A percentile compares a stretch with the other conserved stretches of the same genome.
phyloP scores from a whole-genome alignment of 2,329 filamentous ascomycete species.

The Diaporthe humulicola region DNA sequence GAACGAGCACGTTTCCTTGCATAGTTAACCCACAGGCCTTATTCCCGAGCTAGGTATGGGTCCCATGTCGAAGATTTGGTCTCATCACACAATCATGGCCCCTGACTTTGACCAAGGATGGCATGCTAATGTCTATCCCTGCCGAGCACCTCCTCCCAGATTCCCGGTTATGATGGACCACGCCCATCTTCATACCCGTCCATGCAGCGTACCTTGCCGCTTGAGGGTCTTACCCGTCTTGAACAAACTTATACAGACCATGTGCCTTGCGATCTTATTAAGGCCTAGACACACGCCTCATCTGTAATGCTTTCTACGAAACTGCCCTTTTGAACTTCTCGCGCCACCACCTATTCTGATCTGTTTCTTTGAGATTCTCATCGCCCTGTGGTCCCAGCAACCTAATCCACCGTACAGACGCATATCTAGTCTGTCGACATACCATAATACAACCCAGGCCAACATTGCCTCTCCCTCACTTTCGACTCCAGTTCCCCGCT shows the following conservation, averaged over 20 bases:
- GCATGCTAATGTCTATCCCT: slow-evolving; percentile 23
- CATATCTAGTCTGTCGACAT: neutral
- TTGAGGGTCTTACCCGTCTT: neutral
- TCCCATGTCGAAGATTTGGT: neutral
- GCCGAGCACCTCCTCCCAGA: slow-evolving; percentile 4
- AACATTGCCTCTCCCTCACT: neutral
- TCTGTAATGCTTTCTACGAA: neutral
- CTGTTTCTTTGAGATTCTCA: too few relatives aligned
- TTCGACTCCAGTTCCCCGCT: neutral
- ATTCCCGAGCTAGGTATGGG: slow-evolving; percentile 8
- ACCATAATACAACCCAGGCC: neutral
- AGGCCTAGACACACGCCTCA: neutral
- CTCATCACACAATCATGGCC: slow-evolving; percentile 13
- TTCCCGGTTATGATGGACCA: slow-evolving; percentile 7
- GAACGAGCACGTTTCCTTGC: slow-evolving; percentile 6
- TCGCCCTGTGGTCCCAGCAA: neutral
- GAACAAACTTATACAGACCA: neutral
- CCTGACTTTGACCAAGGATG: slow-evolving; percentile 34
- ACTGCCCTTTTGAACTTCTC: neutral
- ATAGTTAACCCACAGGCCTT: neutral
- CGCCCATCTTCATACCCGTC: neutral
- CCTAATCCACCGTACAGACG: neutral
- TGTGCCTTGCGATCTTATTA: neutral
- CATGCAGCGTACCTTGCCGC: slow-evolving; percentile 3
- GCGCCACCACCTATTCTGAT: neutral